Evolutionary conservation across 495 filamentous ascomycete species (phyloP).

Genomic region (Talaromyces proteolyticus): DNA sequence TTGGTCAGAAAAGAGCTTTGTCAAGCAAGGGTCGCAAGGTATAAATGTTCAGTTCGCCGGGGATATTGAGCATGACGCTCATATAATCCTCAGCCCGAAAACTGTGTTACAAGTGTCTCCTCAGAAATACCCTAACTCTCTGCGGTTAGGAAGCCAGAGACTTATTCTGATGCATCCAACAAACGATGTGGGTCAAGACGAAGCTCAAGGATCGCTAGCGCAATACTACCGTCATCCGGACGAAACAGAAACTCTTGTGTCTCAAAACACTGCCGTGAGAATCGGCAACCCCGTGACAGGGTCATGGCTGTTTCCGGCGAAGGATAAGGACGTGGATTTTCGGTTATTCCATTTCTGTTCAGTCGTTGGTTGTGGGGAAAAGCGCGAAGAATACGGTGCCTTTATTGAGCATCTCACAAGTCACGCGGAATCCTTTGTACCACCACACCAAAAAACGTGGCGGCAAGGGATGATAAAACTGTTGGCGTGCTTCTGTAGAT

Average conservation of each 20-base stretch:
- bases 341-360: conserved; percentile 1
- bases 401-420: conserved; percentile 1
- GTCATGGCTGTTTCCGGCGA: not conserved
- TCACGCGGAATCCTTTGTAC: not conserved
- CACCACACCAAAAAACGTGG: not conserved
- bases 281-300: not conserved
- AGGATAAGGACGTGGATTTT: not conserved
- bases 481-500: not conserved
- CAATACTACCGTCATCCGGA: conserved; percentile 2
- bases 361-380: not conserved
- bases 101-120: no score
- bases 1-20: not conserved
- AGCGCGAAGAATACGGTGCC: not conserved
- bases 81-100: not conserved
- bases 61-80: not conserved
- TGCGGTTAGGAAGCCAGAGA: conserved; percentile 1
- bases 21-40: not conserved
- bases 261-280: not conserved
- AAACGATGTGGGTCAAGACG: not conserved
- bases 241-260: not conserved
- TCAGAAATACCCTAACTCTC: not conserved
- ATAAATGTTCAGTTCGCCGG: conserved; percentile 2
- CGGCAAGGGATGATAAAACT: not conserved
- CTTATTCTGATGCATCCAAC: not conserved
- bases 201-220: not conserved